Conservation (phyloP, 306 rosid species). For the Psophocarpus tetragonolobus region DNA sequence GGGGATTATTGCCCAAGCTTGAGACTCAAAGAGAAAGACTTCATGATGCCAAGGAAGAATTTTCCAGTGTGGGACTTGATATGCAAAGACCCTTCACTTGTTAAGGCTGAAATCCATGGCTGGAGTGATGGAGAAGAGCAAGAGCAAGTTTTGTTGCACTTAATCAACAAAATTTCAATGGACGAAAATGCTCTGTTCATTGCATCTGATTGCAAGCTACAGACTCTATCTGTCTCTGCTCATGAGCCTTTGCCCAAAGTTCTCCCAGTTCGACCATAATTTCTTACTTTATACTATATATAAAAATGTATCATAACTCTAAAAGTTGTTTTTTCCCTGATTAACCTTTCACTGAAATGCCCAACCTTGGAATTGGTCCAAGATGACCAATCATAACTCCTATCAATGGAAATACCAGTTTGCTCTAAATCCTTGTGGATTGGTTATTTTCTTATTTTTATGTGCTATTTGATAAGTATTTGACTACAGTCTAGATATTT, state of each 20-base stretch:
- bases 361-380: neutral
- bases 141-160: slow-evolving; percentile 33
- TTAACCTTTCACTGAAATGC: neutral
- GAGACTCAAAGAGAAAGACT: slow-evolving; percentile 50
- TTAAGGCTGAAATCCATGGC: slow-evolving; percentile 62
- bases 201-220: slow-evolving; percentile 55
- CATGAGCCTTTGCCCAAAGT: slow-evolving; percentile 50
- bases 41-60: slow-evolving; percentile 71
- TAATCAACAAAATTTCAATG: slow-evolving; percentile 41
- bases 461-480: neutral
- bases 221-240: slow-evolving; percentile 37
- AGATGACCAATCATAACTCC: neutral
- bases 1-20: slow-evolving; percentile 70
- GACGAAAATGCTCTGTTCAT: slow-evolving; percentile 39
- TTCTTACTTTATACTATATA: neutral
- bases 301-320: neutral
- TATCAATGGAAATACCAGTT: slow-evolving; percentile 1
- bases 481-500: neutral
- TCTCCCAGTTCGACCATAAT: slow-evolving; percentile 48
- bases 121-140: slow-evolving; percentile 61
- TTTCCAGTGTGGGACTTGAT: slow-evolving; percentile 67
- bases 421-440: neutral
- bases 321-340: neutral
- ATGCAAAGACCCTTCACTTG: slow-evolving; percentile 43
- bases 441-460: neutral